phyloP scores from a whole-genome alignment of 768 basidiomycete genomes.

The Lactarius deliciosus region DNA sequence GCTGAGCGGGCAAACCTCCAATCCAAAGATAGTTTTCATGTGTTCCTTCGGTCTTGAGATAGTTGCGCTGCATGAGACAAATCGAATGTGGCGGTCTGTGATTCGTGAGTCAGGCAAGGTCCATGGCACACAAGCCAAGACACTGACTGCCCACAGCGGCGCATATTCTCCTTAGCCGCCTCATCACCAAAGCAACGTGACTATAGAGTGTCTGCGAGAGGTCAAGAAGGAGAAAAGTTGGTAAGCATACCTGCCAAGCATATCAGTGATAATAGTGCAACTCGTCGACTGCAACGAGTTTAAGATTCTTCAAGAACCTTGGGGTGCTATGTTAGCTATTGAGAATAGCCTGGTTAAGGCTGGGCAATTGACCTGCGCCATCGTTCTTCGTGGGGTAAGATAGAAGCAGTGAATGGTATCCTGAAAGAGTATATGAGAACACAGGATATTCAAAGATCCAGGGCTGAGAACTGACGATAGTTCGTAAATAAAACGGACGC shows the following conservation, averaged over 20 bases:
- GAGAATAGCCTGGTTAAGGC: slow-evolving; percentile 15
- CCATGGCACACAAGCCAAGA: background rate
- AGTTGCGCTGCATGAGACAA: slow-evolving; percentile 88
- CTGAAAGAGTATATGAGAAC: slow-evolving; percentile 39
- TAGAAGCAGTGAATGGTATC: slow-evolving; percentile 84
- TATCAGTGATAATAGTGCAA: slow-evolving; percentile 81
- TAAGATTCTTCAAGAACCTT: slow-evolving; percentile 76
- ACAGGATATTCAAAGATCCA: slow-evolving; percentile 26
- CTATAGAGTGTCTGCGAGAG: slow-evolving; percentile 38
- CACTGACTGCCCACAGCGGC: slow-evolving; percentile 68
- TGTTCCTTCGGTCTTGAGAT: slow-evolving; percentile 72
- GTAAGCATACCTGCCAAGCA: slow-evolving; percentile 66
- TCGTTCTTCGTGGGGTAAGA: slow-evolving; percentile 78
- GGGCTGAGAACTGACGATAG: slow-evolving; percentile 50
- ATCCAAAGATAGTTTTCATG: slow-evolving; percentile 74
- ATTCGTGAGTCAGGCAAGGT: background rate
- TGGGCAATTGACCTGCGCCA: slow-evolving; percentile 65
- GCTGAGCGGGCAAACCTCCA: slow-evolving; percentile 40
- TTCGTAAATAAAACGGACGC: slow-evolving; percentile 88
- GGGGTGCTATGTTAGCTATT: background rate
- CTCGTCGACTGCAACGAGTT: slow-evolving; percentile 81
- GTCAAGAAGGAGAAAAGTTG: background rate
- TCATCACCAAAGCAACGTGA: slow-evolving; percentile 77
- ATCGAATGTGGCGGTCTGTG: slow-evolving; percentile 55
- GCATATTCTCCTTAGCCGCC: slow-evolving; percentile 74